These are phyloP conservation scores for Ailanthus altissimus DNA, from an alignment of 345 rosid genomes.

Conservation along the genomic window DNA sequence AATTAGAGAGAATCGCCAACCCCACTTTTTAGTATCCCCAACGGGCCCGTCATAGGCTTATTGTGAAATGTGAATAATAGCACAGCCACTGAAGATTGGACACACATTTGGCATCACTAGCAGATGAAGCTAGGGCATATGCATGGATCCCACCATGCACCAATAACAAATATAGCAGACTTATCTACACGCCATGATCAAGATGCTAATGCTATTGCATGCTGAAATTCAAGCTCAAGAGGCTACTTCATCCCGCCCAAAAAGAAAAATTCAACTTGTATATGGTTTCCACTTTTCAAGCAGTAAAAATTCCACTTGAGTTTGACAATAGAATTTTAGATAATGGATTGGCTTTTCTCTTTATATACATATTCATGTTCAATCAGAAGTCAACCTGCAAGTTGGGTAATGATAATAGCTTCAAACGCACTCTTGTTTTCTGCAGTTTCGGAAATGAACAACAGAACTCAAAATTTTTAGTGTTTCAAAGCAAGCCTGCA, in stretches of 20 bases:
- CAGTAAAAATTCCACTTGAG: neutral
- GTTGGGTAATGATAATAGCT: neutral
- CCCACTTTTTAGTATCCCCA: neutral
- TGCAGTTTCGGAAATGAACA: too few species aligned
- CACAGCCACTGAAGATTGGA: constrained; percentile 3
- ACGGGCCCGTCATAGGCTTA: neutral
- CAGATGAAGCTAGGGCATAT: neutral
- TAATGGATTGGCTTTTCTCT: neutral
- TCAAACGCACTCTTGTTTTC: too few species aligned
- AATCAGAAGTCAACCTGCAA: neutral
- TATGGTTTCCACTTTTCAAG: neutral
- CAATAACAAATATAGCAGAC: constrained; percentile 2
- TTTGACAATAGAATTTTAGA: neutral
- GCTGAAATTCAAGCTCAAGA: neutral
- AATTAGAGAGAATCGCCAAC: constrained; percentile 2
- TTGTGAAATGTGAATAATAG: neutral
- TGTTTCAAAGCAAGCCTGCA: too few species aligned
- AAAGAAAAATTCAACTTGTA: neutral
- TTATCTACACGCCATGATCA: neutral
- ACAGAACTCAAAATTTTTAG: too few species aligned
- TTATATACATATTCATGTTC: neutral
- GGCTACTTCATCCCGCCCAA: neutral
- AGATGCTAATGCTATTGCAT: neutral
- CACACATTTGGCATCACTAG: neutral
- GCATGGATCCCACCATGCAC: constrained; percentile 8